Conservation (phyloP, 352 stramenopile genomes). For the Pythium apleroticum region DNA sequence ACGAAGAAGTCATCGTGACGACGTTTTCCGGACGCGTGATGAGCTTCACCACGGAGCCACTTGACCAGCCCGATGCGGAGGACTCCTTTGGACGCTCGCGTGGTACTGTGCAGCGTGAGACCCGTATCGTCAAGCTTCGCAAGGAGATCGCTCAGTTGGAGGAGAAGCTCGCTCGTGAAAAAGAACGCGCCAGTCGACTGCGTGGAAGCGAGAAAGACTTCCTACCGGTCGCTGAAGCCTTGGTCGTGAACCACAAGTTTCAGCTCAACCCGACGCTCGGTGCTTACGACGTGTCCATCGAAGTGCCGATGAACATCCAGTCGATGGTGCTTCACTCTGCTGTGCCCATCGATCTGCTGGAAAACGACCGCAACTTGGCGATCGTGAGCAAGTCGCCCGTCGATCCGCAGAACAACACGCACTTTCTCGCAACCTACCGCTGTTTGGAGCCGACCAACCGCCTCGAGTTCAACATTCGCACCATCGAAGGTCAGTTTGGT, state of each 20-base stretch:
- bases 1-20: constrained; percentile 70
- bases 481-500: constrained; percentile 83
- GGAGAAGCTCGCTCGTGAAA: constrained; percentile 68
- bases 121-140: constrained; percentile 75
- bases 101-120: constrained; percentile 73
- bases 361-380: constrained; percentile 72
- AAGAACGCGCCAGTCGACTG: constrained; percentile 35
- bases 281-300: constrained; percentile 77
- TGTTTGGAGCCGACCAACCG: constrained; percentile 78
- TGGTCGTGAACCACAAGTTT: constrained; percentile 80
- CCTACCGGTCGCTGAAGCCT: constrained; percentile 66
- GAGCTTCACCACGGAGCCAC: constrained; percentile 81
- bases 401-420: constrained; percentile 51
- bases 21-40: constrained; percentile 82
- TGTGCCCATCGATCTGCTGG: constrained; percentile 72
- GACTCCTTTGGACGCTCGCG: constrained; percentile 78
- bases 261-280: constrained; percentile 67
- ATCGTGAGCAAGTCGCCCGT: constrained; percentile 71
- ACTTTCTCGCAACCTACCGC: constrained; percentile 80
- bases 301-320: constrained; percentile 81
- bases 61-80: constrained; percentile 69
- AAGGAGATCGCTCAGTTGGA: constrained; percentile 72
- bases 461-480: constrained; percentile 79
- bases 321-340: constrained; percentile 73
- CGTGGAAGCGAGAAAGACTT: constrained; percentile 54